Evolutionary conservation across 495 filamentous ascomycete genomes (phyloP).

Genomic region (Corynascus novoguineensis): DNA sequence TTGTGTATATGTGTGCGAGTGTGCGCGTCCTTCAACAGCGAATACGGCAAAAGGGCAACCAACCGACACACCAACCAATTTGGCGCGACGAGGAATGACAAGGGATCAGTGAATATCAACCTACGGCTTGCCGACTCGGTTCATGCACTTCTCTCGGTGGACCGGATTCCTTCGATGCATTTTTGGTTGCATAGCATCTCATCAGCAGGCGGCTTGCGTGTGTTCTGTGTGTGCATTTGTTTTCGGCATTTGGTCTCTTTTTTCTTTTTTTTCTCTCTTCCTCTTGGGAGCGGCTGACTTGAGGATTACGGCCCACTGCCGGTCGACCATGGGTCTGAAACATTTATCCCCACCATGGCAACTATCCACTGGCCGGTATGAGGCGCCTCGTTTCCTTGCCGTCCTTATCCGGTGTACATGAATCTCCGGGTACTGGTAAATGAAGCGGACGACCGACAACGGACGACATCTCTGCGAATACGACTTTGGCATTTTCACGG

Average conservation of each 20-base stretch:
- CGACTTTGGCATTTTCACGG: not conserved
- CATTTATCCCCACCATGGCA: not conserved
- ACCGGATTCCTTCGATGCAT: not conserved
- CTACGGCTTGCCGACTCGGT: constrained; percentile 4
- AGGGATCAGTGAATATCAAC: constrained; percentile 2
- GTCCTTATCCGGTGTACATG: not conserved
- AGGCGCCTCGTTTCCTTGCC: not conserved
- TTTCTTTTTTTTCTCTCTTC: not conserved
- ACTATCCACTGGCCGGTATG: not conserved
- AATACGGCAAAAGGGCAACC: not conserved
- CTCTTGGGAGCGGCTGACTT: not conserved
- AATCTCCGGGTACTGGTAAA: not conserved
- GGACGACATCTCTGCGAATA: constrained; percentile 5
- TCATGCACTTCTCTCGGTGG: not conserved
- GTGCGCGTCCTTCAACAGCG: not conserved
- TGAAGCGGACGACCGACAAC: constrained; percentile 4
- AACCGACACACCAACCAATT: not conserved
- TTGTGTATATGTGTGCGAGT: not conserved
- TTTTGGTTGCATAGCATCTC: constrained; percentile 1
- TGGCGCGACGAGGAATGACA: not conserved
- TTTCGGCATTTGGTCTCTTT: not conserved
- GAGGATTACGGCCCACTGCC: not conserved
- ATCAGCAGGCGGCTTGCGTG: constrained; percentile 7
- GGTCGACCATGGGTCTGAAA: not conserved
- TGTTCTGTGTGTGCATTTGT: not conserved